Conservation (phyloP, 140 eudicot species). For the Flaveria floridana region DNA sequence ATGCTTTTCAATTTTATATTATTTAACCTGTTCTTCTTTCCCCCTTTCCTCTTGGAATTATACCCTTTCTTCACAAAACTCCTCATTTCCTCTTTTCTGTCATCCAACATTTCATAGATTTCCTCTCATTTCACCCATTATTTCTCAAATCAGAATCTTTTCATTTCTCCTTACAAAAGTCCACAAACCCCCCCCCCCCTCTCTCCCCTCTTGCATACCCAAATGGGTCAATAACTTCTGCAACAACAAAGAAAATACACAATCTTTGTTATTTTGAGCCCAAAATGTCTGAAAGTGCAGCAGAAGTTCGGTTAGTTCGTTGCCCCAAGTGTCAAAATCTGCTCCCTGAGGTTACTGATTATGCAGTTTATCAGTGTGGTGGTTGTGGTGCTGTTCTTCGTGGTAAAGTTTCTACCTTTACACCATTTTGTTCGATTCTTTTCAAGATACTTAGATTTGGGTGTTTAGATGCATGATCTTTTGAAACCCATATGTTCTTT, state of each 20-base stretch:
- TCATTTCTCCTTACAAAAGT: constrained; percentile 7
- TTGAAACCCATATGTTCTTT: too few relatives aligned
- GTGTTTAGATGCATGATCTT: constrained; percentile 17
- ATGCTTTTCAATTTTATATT: not conserved
- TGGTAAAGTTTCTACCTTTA: constrained; percentile 48
- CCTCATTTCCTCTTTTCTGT: constrained; percentile 24
- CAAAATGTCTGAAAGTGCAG: constrained; percentile 63
- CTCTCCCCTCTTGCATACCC: not conserved
- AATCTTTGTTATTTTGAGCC: constrained; percentile 22
- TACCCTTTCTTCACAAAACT: constrained; percentile 24
- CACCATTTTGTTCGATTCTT: constrained; percentile 2
- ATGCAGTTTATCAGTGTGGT: constrained; percentile 87
- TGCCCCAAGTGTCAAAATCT: constrained; percentile 89
- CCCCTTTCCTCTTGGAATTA: constrained; percentile 30
- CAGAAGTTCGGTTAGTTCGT: constrained; percentile 74
- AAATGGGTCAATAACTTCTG: constrained; percentile 12
- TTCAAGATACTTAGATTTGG: constrained; percentile 24
- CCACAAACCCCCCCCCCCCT: constrained; percentile 6
- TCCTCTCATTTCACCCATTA: constrained; percentile 34
- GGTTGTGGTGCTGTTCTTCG: constrained; percentile 94
- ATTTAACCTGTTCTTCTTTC: constrained; percentile 28
- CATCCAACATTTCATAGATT: constrained; percentile 16
- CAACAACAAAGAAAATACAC: constrained; percentile 1
- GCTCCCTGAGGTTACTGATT: constrained; percentile 79
- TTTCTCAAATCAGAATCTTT: constrained; percentile 34